Percentiles rank a stretch among this genome's conserved stretches.
Conservation (phyloP, 352 stramenopile species). For the Phytophthora litchii region DNA sequence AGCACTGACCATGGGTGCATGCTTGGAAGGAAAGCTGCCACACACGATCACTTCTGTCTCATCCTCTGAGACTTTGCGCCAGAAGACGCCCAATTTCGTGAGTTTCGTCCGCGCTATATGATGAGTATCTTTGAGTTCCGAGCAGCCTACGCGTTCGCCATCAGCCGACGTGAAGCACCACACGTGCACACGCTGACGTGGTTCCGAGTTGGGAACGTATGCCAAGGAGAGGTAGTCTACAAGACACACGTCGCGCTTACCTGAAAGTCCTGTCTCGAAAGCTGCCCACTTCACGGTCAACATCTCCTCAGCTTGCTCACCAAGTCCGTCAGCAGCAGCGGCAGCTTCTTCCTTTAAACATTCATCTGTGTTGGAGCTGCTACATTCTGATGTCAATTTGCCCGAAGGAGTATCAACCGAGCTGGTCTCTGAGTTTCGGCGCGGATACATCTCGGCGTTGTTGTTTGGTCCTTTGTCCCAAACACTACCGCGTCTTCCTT, state of each 20-base stretch:
- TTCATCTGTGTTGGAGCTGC: slow-evolving; percentile 30
- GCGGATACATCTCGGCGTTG: slow-evolving; percentile 7
- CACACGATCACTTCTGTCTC: slow-evolving; percentile 84
- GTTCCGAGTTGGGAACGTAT: slow-evolving; percentile 64
- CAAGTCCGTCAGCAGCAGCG: slow-evolving; percentile 25
- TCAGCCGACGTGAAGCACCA: slow-evolving; percentile 82
- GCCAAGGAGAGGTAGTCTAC: slow-evolving; percentile 76
- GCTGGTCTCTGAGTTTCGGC: slow-evolving; percentile 34
- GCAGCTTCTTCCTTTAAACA: slow-evolving; percentile 35
- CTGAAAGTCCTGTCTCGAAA: slow-evolving; percentile 61
- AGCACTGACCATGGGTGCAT: slow-evolving; percentile 58
- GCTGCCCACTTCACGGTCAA: slow-evolving; percentile 81
- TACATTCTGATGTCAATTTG: slow-evolving; percentile 27
- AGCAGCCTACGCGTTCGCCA: slow-evolving; percentile 78
- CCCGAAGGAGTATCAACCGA: slow-evolving; percentile 31
- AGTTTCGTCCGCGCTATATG: slow-evolving; percentile 57
- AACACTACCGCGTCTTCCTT: slow-evolving; percentile 29
- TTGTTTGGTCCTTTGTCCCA: slow-evolving; percentile 27
- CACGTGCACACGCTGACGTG: slow-evolving; percentile 59
- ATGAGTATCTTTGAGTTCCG: slow-evolving; percentile 79
- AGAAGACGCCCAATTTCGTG: slow-evolving; percentile 77
- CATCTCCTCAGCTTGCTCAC: slow-evolving; percentile 54
- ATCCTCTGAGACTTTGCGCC: slow-evolving; percentile 65
- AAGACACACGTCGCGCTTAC: slow-evolving; percentile 72
- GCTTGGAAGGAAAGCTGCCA: slow-evolving; percentile 76